Evolutionary conservation across 2,329 filamentous ascomycete species (phyloP).

Genomic region (Penicillium sp.): DNA sequence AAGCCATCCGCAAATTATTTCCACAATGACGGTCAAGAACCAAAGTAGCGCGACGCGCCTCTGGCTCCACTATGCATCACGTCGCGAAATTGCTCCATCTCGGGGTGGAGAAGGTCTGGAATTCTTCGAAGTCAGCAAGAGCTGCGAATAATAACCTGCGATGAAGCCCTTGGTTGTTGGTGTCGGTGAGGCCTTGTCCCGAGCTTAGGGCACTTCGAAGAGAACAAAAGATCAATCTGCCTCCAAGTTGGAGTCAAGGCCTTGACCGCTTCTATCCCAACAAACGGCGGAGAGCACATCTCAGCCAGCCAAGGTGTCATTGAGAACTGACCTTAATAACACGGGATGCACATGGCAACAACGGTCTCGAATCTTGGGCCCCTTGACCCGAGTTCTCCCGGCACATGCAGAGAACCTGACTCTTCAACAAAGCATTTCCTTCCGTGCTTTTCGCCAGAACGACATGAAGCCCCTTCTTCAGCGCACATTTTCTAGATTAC

Average conservation of each 20-base stretch:
- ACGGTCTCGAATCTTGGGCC: background rate
- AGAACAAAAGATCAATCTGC: background rate
- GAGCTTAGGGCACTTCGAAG: slow-evolving; percentile 4
- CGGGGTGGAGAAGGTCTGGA: slow-evolving; percentile 9
- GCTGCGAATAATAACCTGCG: background rate
- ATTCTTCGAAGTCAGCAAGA: slow-evolving; percentile 5
- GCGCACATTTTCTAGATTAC: too few species aligned
- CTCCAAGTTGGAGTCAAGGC: slow-evolving; percentile 1
- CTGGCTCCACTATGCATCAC: background rate
- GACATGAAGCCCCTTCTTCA: too few species aligned
- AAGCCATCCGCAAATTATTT: slow-evolving; percentile 11
- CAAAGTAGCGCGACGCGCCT: slow-evolving; percentile 4
- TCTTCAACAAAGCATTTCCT: too few species aligned
- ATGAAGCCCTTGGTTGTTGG: background rate
- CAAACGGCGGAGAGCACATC: background rate
- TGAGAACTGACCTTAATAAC: slow-evolving; percentile 7
- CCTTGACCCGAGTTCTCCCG: slow-evolving; percentile 6
- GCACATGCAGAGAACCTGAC: background rate
- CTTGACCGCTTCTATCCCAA: slow-evolving; percentile 12
- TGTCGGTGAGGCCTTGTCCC: slow-evolving; percentile 13
- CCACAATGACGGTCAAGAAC: slow-evolving; percentile 8
- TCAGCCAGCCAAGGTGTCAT: slow-evolving; percentile 1
- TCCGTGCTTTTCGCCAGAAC: too few species aligned
- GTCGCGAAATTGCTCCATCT: slow-evolving; percentile 8
- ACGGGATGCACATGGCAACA: slow-evolving; percentile 1